Evolutionary conservation across 2,329 filamentous ascomycete species (phyloP), one percentile per base, ranked within the genome.

Genomic region (Arthrobotrys megalospora): DNA sequence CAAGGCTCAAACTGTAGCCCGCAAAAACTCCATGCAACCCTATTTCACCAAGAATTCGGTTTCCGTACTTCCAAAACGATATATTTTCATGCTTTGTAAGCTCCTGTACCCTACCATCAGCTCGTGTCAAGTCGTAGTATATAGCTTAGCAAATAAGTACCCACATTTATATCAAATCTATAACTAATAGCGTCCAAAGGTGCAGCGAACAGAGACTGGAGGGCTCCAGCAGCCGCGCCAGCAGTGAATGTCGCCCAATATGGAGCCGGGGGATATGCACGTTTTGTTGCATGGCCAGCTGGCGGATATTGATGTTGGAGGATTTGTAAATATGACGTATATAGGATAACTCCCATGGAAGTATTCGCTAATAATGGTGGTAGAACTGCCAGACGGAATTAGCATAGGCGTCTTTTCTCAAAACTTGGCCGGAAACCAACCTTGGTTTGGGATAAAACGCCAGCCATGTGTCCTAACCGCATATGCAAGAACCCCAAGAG

Each of bases 131-230:
- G 45, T 38, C 14, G 24, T 10, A 45, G 12, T 48, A 10, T 28
- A 10, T 28, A 24, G 28, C 1, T 21, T 28, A 21, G 8, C 16
- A 53, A 45, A 10, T 38, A 32, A 8, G 86, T 83, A 81, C 88
- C 86, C 53, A 88, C 87, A 45, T 83, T 83, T 19, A 86, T 86
- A 81, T 92, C 90, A 83, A 92, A 93, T 7, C 92, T 88, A 3
- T 91, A 90, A 81, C 93, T 91, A 1, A 94, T 88, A 0, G 92
- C 92, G 80, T 94, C 92, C 6, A 94, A 86, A 0, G 92, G 92
- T 0, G 92, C 92, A 0, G 92, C 92, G 8, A 93, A 83, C 14
- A 93, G 82, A 77, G 90, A 92, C 84, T 94, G 92, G 0, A 93
- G 83, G 0, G 86, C 86, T 0, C 92, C 92, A 0, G 91, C 92